Conservation (phyloP, 371 early-diverging fungal species). For the Mucor irregularis region DNA sequence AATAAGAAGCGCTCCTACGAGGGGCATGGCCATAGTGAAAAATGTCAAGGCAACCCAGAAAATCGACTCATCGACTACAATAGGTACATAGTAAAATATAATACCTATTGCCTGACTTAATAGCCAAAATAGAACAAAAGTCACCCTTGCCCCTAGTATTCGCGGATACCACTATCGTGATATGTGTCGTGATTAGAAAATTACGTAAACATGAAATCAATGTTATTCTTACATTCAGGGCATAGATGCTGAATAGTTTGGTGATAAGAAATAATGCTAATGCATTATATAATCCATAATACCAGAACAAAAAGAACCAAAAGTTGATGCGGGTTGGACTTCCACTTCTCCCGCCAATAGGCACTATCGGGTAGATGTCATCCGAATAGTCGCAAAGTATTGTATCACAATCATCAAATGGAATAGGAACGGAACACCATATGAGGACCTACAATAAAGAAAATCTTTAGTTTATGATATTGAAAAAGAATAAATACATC, state of each 20-base stretch:
- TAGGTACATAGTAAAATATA: constrained; percentile 49
- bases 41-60: constrained; percentile 74
- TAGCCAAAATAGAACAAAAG: constrained; percentile 68
- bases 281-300: constrained; percentile 76
- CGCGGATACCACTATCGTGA: constrained; percentile 67
- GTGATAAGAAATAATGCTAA: constrained; percentile 69
- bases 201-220: neutral
- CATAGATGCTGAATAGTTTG: constrained; percentile 73
- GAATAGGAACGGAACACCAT: constrained; percentile 40
- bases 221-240: constrained; percentile 51
- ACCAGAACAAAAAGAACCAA: constrained; percentile 75
- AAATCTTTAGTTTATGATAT: constrained; percentile 5
- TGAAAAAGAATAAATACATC: neutral
- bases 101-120: constrained; percentile 60
- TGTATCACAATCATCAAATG: constrained; percentile 30
- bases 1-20: constrained; percentile 61
- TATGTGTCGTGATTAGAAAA: neutral
- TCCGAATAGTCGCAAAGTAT: constrained; percentile 19
- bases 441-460: constrained; percentile 25
- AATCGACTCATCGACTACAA: constrained; percentile 51
- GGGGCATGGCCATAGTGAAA: constrained; percentile 68
- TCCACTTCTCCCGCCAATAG: constrained; percentile 6
- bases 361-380: constrained; percentile 14
- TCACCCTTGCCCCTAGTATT: constrained; percentile 55
- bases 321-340: constrained; percentile 59